Evolutionary conservation across 2,329 filamentous ascomycete genomes (phyloP).

Genomic region (Leptographium lundbergii): DNA sequence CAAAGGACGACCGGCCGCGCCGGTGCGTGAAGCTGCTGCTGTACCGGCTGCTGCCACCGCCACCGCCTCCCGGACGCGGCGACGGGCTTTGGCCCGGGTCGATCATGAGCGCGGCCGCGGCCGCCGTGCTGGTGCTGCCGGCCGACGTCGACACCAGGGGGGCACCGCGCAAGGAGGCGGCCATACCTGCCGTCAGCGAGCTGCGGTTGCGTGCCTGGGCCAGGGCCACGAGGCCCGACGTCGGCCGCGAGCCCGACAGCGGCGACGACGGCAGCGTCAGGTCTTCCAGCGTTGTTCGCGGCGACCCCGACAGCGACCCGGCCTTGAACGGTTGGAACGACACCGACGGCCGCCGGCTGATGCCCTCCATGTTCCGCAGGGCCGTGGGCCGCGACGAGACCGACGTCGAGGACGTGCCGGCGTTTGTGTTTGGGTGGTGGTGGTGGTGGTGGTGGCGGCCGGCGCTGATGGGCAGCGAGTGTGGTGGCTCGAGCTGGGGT

Average conservation of each 20-base stretch:
- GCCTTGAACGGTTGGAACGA: slow-evolving; percentile 96
- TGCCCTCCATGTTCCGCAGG: slow-evolving; percentile 34
- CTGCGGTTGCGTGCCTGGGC: slow-evolving; percentile 54
- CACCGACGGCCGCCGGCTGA: slow-evolving; percentile 62
- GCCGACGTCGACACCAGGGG: slow-evolving; percentile 36
- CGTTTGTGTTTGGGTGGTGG: not conserved
- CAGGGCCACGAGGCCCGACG: slow-evolving; percentile 35
- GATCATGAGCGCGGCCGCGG: not conserved
- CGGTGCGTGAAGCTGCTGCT: slow-evolving; percentile 92
- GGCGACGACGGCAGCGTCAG: slow-evolving; percentile 42
- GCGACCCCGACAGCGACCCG: slow-evolving; percentile 84
- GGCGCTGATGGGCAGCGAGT: slow-evolving; percentile 40
- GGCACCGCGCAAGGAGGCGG: slow-evolving; percentile 56
- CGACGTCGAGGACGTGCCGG: slow-evolving; percentile 7
- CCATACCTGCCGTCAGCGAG: slow-evolving; percentile 63
- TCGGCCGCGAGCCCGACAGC: slow-evolving; percentile 30
- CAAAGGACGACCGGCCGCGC: slow-evolving; percentile 63
- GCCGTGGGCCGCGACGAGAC: slow-evolving; percentile 19
- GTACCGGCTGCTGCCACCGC: slow-evolving; percentile 56
- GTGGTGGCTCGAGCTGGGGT: slow-evolving; percentile 24
- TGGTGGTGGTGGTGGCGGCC: not conserved
- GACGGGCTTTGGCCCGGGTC: slow-evolving; percentile 54
- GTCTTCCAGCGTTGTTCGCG: slow-evolving; percentile 38
- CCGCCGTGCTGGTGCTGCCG: slow-evolving; percentile 5
- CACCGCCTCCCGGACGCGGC: slow-evolving; percentile 52